Evolutionary conservation across 306 rosid species (phyloP).

Genomic region (Arachis stenosperma): DNA sequence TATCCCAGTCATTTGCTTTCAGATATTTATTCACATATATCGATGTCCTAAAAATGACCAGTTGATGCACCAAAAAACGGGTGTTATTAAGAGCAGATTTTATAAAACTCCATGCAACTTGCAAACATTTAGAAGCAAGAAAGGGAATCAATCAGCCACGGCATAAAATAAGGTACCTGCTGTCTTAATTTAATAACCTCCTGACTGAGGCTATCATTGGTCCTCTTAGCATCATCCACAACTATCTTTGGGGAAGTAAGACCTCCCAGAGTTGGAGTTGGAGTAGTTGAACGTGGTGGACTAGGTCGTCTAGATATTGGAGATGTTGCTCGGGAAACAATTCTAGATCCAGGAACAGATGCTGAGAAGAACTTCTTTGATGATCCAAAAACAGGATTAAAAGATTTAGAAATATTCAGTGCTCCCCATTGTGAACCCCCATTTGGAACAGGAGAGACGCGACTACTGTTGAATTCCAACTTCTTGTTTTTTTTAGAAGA

Average conservation of each 20-base stretch:
- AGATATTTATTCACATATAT: constrained; percentile 21
- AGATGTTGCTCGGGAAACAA: constrained; percentile 97
- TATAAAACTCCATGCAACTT: constrained; percentile 8
- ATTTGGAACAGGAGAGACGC: constrained; percentile 93
- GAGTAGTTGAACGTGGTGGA: constrained; percentile 99
- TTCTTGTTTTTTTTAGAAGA: constrained; percentile 94
- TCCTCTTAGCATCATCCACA: constrained; percentile 85
- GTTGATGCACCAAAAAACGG: constrained; percentile 15
- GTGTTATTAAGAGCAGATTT: constrained; percentile 11
- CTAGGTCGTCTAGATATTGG: constrained; percentile 98
- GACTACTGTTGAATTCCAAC: constrained; percentile 94
- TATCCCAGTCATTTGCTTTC: constrained; percentile 21
- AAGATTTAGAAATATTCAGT: constrained; percentile 81
- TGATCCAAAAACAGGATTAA: constrained; percentile 97
- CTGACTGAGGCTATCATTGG: constrained; percentile 90
- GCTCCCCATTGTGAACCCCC: constrained; percentile 98
- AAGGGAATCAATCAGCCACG: constrained; percentile 18
- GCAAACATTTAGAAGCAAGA: constrained; percentile 26
- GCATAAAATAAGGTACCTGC: constrained; percentile 61
- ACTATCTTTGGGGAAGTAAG: constrained; percentile 91
- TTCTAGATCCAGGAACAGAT: constrained; percentile 99
- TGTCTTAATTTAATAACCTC: constrained; percentile 90
- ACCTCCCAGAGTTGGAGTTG: constrained; percentile 98
- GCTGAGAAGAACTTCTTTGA: constrained; percentile 99
- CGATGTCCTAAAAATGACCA: constrained; percentile 12